Evolutionary conservation across 2,329 filamentous ascomycete species (phyloP).

Genomic region (Colletotrichum agaves): DNA sequence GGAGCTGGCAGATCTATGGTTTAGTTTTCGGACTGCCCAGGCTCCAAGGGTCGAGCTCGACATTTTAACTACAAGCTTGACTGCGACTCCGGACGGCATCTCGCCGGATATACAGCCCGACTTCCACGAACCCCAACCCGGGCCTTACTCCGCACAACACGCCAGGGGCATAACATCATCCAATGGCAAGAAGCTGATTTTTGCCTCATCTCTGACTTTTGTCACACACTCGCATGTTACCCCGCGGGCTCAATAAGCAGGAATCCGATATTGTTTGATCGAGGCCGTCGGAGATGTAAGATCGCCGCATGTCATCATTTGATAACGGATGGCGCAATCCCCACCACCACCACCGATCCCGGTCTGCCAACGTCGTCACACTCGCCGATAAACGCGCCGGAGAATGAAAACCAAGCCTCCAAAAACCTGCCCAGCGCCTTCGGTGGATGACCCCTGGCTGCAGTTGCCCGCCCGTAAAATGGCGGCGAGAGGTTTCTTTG

Average conservation of each 20-base stretch:
- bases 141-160: slow-evolving; percentile 22
- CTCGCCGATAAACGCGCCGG: slow-evolving; percentile 3
- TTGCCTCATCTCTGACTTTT: slow-evolving; percentile 6
- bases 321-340: slow-evolving; percentile 38
- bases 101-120: background rate
- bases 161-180: background rate
- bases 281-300: slow-evolving; percentile 17
- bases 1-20: slow-evolving; percentile 2
- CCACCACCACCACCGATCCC: slow-evolving; percentile 7
- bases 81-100: slow-evolving; percentile 7
- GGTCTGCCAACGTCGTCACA: slow-evolving; percentile 6
- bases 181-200: slow-evolving; percentile 26
- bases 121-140: background rate
- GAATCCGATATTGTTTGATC: background rate
- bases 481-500: background rate
- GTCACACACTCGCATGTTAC: slow-evolving; percentile 13
- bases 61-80: slow-evolving; percentile 26
- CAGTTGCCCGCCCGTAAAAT: background rate
- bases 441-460: background rate
- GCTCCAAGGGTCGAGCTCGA: slow-evolving; percentile 25
- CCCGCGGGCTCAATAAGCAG: slow-evolving; percentile 20
- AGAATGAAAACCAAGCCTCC: background rate
- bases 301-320: slow-evolving; percentile 37
- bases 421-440: background rate
- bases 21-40: background rate